phyloP scores from a whole-genome alignment of 2,329 filamentous ascomycete species.

The Cryphonectria radicalis region DNA sequence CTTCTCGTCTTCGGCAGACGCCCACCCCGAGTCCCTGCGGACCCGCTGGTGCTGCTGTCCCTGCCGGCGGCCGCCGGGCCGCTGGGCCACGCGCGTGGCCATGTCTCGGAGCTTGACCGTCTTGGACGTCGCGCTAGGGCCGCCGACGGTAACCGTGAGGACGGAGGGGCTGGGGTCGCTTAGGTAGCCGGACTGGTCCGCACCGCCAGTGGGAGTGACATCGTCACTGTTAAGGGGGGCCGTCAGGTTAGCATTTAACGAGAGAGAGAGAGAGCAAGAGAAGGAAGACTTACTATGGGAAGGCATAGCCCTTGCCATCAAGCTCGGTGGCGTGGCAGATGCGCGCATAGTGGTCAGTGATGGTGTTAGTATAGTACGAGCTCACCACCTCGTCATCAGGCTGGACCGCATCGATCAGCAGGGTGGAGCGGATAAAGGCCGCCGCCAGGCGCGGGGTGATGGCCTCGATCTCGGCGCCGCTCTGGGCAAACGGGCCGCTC shows the following conservation, averaged over 20 bases:
- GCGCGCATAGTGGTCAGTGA: slow-evolving; percentile 70
- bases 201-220: slow-evolving; percentile 58
- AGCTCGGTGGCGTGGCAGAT: slow-evolving; percentile 65
- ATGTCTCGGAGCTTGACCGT: slow-evolving; percentile 16
- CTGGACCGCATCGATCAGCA: slow-evolving; percentile 58
- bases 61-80: slow-evolving; percentile 17
- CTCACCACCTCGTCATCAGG: slow-evolving; percentile 54
- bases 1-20: slow-evolving; percentile 27
- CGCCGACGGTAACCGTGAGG: slow-evolving; percentile 62
- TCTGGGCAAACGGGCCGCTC: slow-evolving; percentile 59
- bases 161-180: slow-evolving; percentile 59
- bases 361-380: slow-evolving; percentile 56
- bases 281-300: slow-evolving; percentile 55
- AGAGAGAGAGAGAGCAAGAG: neutral
- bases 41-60: slow-evolving; percentile 8
- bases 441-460: slow-evolving; percentile 76
- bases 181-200: slow-evolving; percentile 66
- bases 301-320: slow-evolving; percentile 68
- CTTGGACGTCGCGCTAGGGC: slow-evolving; percentile 32
- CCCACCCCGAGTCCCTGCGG: slow-evolving; percentile 15
- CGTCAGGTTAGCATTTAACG: neutral
- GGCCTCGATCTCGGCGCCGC: slow-evolving; percentile 56
- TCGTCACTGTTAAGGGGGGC: slow-evolving; percentile 53
- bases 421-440: slow-evolving; percentile 74
- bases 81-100: slow-evolving; percentile 20